These are phyloP conservation scores for Pseudopyrenochaeta lycopersici DNA, from an alignment of 2,329 filamentous ascomycete genomes.

Conservation along the genomic window DNA sequence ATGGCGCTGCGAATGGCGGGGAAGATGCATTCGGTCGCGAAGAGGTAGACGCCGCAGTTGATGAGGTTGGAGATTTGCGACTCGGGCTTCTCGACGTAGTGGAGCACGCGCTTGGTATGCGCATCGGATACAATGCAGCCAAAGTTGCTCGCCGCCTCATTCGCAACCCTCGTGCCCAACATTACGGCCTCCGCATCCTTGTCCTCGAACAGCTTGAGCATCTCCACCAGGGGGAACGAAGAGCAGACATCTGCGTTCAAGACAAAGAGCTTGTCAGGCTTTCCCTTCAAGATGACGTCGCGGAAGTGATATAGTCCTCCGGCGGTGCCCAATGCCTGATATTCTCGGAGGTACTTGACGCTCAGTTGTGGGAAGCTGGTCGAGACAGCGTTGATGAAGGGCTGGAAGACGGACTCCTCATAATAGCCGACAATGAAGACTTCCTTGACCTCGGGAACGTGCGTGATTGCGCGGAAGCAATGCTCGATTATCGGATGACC, in stretches of 20 bases:
- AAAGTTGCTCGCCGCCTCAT: constrained; percentile 94
- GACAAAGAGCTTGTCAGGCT: constrained; percentile 94
- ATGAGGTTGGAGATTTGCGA: constrained; percentile 97
- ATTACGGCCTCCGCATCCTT: constrained; percentile 97
- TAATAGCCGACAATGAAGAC: constrained; percentile 99
- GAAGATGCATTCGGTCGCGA: constrained; percentile 95
- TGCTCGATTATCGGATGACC: constrained; percentile 99
- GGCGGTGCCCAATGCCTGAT: constrained; percentile 93
- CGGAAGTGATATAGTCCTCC: constrained; percentile 99
- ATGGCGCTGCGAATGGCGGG: constrained; percentile 93
- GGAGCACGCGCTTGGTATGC: constrained; percentile 92
- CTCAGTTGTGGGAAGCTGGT: constrained; percentile 86
- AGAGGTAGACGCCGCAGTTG: constrained; percentile 99
- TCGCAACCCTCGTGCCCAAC: constrained; percentile 87
- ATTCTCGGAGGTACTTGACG: constrained; percentile 96
- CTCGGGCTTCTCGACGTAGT: constrained; percentile 99
- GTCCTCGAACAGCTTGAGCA: constrained; percentile 93
- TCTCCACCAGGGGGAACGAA: constrained; percentile 94
- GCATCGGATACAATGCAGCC: constrained; percentile 96
- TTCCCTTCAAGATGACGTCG: constrained; percentile 96
- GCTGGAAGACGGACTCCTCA: constrained; percentile 94
- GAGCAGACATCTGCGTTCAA: constrained; percentile 99
- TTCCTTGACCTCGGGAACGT: constrained; percentile 91
- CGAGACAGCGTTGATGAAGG: constrained; percentile 93
- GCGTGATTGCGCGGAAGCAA: constrained; percentile 89